These are phyloP conservation scores for Fragaria nilgerrensis DNA, from an alignment of 306 rosid species.

Conservation along the genomic window DNA sequence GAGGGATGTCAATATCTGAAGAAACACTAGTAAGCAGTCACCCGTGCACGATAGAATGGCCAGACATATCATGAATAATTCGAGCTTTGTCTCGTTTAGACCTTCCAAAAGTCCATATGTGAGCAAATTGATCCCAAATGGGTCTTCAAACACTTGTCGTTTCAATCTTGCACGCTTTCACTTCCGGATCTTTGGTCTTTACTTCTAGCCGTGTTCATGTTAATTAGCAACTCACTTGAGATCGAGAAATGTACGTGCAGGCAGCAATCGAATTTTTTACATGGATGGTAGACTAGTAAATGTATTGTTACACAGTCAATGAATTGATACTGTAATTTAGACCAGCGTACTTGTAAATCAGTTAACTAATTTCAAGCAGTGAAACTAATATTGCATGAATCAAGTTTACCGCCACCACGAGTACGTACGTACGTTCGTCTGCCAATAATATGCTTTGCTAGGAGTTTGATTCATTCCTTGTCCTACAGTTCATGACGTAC, in stretches of 20 bases:
- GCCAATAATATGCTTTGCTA: neutral
- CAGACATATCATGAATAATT: neutral
- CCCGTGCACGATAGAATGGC: neutral
- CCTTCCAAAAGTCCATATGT: neutral
- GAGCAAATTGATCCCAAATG: neutral
- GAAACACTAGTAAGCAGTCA: neutral
- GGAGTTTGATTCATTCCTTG: no score
- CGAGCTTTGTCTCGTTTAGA: neutral
- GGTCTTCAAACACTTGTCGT: neutral
- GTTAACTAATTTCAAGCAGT: no score
- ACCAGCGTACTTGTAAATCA: no score
- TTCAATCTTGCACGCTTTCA: neutral
- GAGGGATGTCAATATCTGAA: neutral
- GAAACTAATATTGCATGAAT: neutral
- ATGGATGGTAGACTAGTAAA: no score
- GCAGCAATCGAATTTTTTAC: no score
- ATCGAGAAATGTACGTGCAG: no score
- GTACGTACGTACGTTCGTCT: neutral
- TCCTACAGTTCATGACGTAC: neutral
- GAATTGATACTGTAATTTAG: no score
- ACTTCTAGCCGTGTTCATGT: neutral
- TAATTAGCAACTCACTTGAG: neutral
- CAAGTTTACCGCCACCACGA: neutral
- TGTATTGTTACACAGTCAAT: no score
- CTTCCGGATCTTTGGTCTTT: neutral